Percentiles rank a stretch among this genome's conserved stretches.
Evolutionary conservation across 2,329 filamentous ascomycete genomes (phyloP).

Genomic region (Purpureocillium takamizusanense): DNA sequence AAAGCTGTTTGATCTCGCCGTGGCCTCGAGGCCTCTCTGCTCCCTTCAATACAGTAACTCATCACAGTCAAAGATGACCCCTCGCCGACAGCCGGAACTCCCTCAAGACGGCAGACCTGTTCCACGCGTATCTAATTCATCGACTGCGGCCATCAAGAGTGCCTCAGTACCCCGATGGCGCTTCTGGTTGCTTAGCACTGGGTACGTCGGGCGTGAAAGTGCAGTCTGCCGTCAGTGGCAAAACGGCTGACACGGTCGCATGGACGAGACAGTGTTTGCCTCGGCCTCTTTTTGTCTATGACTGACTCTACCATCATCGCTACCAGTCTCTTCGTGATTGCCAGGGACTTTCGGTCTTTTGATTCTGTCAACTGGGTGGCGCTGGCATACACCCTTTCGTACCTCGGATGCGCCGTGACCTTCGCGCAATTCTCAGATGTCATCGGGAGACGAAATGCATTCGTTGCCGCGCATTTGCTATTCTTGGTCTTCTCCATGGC

Average conservation of each 20-base stretch:
- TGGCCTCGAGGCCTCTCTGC: too few species aligned
- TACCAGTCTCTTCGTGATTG: constrained; percentile 48
- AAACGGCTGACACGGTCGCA: too few species aligned
- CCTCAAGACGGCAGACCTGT: too few species aligned
- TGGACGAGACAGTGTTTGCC: constrained; percentile 31
- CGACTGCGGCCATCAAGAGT: constrained; percentile 1
- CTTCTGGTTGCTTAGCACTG: constrained; percentile 23
- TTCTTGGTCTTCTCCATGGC: constrained; percentile 49
- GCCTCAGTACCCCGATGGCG: constrained; percentile 16
- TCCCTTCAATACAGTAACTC: too few species aligned
- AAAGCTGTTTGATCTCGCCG: too few species aligned
- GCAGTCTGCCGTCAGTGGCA: too few species aligned
- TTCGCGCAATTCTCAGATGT: constrained; percentile 47
- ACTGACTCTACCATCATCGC: constrained; percentile 53
- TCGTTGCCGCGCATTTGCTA: constrained; percentile 38
- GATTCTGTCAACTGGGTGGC: constrained; percentile 43
- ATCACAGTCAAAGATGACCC: too few species aligned
- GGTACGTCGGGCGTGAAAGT: constrained; percentile 14
- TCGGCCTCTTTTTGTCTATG: constrained; percentile 48
- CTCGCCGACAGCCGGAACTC: too few species aligned
- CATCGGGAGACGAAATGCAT: constrained; percentile 42
- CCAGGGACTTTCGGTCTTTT: constrained; percentile 37
- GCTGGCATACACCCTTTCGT: constrained; percentile 45
- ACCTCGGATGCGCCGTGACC: constrained; percentile 47
- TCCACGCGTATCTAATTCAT: background rate